phyloP scores from a whole-genome alignment of 1,139 yeast species.

The Diutina sp. region DNA sequence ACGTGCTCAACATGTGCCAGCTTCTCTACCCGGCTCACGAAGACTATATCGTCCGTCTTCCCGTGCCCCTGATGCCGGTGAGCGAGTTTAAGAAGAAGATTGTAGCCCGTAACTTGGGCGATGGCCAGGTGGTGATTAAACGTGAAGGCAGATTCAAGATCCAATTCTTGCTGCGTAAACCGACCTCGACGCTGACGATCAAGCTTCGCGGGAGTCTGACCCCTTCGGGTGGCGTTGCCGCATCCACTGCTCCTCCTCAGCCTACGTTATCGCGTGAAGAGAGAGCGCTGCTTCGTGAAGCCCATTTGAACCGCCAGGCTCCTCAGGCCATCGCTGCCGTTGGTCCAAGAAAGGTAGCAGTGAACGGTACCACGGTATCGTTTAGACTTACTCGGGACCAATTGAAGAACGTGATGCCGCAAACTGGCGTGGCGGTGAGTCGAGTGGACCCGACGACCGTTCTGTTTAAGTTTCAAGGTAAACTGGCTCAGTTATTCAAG shows the following conservation, averaged over 20 bases:
- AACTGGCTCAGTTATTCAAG: not conserved
- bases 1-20: constrained; percentile 51
- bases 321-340: constrained; percentile 1
- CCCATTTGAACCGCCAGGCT: constrained; percentile 3
- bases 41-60: constrained; percentile 44
- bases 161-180: constrained; percentile 12
- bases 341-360: not conserved
- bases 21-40: constrained; percentile 57
- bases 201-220: not conserved
- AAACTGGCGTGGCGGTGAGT: not conserved
- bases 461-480: not conserved
- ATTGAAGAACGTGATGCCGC: not conserved
- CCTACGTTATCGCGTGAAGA: not conserved
- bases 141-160: constrained; percentile 35
- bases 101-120: constrained; percentile 38
- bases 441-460: not conserved
- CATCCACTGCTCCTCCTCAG: constrained; percentile 3
- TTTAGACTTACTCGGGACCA: not conserved
- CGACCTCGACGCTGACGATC: not conserved
- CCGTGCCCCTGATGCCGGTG: constrained; percentile 42
- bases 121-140: constrained; percentile 30
- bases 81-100: constrained; percentile 46
- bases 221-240: constrained; percentile 3
- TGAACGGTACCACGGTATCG: not conserved
- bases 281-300: not conserved